These are phyloP conservation scores for Ustilago cynodontis DNA, from an alignment of 1,284 basidiomycete genomes.

Conservation along the genomic window DNA sequence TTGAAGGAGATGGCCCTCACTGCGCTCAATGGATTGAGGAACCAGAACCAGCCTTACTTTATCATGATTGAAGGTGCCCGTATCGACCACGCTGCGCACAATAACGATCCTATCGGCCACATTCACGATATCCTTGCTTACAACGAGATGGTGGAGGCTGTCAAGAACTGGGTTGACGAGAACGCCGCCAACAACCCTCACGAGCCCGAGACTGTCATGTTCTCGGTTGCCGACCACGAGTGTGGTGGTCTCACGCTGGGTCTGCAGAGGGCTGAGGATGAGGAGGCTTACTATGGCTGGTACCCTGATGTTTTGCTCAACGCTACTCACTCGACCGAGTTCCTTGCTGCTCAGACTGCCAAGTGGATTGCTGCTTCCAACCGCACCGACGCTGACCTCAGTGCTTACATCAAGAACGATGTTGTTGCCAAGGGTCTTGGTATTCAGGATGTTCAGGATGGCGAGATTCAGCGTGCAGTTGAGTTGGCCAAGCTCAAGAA, in stretches of 20 bases:
- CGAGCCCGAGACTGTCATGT: slow-evolving; percentile 58
- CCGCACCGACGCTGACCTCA: slow-evolving; percentile 57
- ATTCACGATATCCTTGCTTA: slow-evolving; percentile 67
- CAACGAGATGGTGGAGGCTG: slow-evolving; percentile 57
- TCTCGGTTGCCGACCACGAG: slow-evolving; percentile 67
- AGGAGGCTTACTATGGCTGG: slow-evolving; percentile 52
- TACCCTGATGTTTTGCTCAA: slow-evolving; percentile 62
- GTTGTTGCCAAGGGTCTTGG: slow-evolving; percentile 51
- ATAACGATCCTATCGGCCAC: slow-evolving; percentile 67
- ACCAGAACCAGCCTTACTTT: slow-evolving; percentile 65
- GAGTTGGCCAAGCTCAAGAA: slow-evolving; percentile 45
- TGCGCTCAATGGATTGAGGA: slow-evolving; percentile 63
- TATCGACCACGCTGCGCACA: slow-evolving; percentile 69
- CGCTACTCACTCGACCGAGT: slow-evolving; percentile 64
- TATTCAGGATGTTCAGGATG: slow-evolving; percentile 52
- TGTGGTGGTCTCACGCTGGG: slow-evolving; percentile 65
- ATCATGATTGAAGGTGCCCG: slow-evolving; percentile 67
- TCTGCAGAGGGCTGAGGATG: slow-evolving; percentile 50
- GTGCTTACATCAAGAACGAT: slow-evolving; percentile 48
- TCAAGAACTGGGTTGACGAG: slow-evolving; percentile 55
- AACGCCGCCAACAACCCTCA: slow-evolving; percentile 39
- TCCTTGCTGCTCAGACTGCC: slow-evolving; percentile 49
- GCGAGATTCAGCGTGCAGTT: slow-evolving; percentile 48
- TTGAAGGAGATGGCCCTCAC: slow-evolving; percentile 68
- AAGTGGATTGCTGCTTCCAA: slow-evolving; percentile 55